A percentile compares a stretch with the other conserved stretches of the same genome.
Evolutionary conservation across 177 flowering plant species (phyloP).

Genomic region (Tripterygium wilfordii): DNA sequence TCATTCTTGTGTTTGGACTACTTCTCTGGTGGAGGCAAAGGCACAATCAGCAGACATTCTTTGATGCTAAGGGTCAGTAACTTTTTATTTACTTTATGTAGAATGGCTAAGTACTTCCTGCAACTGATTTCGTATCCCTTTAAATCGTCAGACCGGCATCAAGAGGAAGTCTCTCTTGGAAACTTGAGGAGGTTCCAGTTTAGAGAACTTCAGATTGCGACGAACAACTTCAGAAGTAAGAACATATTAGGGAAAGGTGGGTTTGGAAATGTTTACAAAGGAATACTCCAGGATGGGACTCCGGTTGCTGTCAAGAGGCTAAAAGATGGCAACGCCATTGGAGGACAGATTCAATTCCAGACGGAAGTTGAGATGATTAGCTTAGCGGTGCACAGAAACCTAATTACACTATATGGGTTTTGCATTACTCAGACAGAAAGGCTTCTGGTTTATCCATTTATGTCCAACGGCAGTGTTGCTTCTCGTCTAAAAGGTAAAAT

Average conservation of each 20-base stretch:
- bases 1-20: slow-evolving; percentile 26
- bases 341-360: slow-evolving; percentile 55
- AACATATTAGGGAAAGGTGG: slow-evolving; percentile 55
- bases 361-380: slow-evolving; percentile 62
- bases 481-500: slow-evolving; percentile 48
- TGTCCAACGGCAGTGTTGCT: slow-evolving; percentile 64
- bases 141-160: slow-evolving; percentile 28
- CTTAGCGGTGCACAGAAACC: slow-evolving; percentile 54
- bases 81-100: background rate
- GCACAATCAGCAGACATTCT: slow-evolving; percentile 20
- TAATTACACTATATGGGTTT: slow-evolving; percentile 45
- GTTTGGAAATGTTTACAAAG: slow-evolving; percentile 54
- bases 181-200: slow-evolving; percentile 51
- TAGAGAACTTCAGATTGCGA: slow-evolving; percentile 47
- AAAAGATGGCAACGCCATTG: slow-evolving; percentile 42
- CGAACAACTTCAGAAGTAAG: slow-evolving; percentile 50
- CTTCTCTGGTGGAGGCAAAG: slow-evolving; percentile 34
- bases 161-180: slow-evolving; percentile 45
- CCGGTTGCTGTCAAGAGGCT: slow-evolving; percentile 58
- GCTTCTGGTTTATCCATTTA: slow-evolving; percentile 50
- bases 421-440: slow-evolving; percentile 46
- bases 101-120: background rate
- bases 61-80: slow-evolving; percentile 31
- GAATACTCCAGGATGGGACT: slow-evolving; percentile 43
- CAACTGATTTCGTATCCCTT: background rate